These are phyloP conservation scores for Puccinia novopanici DNA, from an alignment of 1,284 basidiomycete genomes.

Conservation along the genomic window DNA sequence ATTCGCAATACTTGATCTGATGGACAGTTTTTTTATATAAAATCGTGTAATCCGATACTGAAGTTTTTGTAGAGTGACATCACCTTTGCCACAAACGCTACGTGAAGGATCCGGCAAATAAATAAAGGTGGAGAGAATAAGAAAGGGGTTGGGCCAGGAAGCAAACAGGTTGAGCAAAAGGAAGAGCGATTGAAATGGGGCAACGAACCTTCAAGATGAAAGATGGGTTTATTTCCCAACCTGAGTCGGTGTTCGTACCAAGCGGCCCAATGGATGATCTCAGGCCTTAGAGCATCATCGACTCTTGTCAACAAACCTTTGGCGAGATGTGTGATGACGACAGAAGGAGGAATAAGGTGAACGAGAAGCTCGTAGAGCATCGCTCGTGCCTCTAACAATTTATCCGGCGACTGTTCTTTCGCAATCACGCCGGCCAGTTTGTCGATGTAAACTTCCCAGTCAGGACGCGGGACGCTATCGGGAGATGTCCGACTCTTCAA, in stretches of 20 bases:
- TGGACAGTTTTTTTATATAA: conserved; percentile 9
- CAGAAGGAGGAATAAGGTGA: conserved; percentile 94
- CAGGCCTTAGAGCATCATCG: conserved; percentile 81
- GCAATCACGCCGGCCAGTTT: conserved; percentile 92
- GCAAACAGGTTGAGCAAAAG: neutral
- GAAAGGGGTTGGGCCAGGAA: neutral
- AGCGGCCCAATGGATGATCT: conserved; percentile 94
- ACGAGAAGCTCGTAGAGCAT: conserved; percentile 95
- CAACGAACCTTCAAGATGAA: conserved; percentile 71
- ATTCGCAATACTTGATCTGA: too few species aligned
- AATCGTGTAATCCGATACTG: conserved; percentile 51
- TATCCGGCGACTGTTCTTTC: conserved; percentile 86
- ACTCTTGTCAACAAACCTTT: conserved; percentile 81
- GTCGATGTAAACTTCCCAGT: conserved; percentile 97
- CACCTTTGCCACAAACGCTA: conserved; percentile 56
- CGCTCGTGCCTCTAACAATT: conserved; percentile 83
- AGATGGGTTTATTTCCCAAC: conserved; percentile 88
- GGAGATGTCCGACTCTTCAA: conserved; percentile 63
- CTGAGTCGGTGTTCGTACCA: conserved; percentile 91
- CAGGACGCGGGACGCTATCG: conserved; percentile 81
- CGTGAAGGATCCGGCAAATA: neutral
- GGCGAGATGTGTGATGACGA: conserved; percentile 84
- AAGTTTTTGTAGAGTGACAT: conserved; percentile 56
- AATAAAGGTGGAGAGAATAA: neutral
- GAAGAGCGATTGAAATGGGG: neutral